A percentile compares a stretch with the other conserved stretches of the same genome.
phyloP scores from a whole-genome alignment of 2,329 filamentous ascomycete species.

The Sarocladium kiliense region DNA sequence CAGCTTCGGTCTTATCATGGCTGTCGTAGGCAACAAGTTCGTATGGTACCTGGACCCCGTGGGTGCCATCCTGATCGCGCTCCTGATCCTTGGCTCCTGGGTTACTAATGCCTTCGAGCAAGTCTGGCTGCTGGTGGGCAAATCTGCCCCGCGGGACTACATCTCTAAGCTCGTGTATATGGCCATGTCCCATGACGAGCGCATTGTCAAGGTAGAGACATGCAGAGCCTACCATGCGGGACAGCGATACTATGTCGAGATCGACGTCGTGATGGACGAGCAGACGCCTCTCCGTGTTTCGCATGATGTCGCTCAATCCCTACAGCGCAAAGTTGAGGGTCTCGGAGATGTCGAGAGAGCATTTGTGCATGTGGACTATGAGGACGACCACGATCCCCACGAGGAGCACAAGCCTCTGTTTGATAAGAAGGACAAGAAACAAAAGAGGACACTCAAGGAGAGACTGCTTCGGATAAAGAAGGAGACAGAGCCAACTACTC shows the following conservation, averaged over 20 bases:
- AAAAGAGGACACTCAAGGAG: constrained; percentile 26
- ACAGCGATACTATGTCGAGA: constrained; percentile 56
- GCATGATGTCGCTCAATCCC: constrained; percentile 54
- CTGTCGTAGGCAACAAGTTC: constrained; percentile 44
- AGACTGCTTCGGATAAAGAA: constrained; percentile 17
- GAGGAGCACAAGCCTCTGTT: constrained; percentile 39
- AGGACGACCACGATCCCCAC: constrained; percentile 33
- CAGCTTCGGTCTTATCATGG: constrained; percentile 50
- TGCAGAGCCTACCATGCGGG: constrained; percentile 56
- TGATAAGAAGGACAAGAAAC: constrained; percentile 18
- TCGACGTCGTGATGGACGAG: constrained; percentile 57
- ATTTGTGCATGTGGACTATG: constrained; percentile 41
- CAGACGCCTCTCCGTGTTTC: constrained; percentile 48
- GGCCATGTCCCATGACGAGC: constrained; percentile 46
- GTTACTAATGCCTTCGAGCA: constrained; percentile 56
- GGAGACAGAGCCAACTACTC: neutral
- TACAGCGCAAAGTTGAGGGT: constrained; percentile 55
- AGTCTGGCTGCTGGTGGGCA: constrained; percentile 56
- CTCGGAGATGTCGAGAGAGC: constrained; percentile 35
- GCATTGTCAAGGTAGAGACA: constrained; percentile 54
- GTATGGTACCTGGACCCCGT: constrained; percentile 59
- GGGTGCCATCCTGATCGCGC: constrained; percentile 54
- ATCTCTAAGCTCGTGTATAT: constrained; percentile 52
- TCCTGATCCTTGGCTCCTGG: constrained; percentile 59
- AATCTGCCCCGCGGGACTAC: constrained; percentile 52